phyloP scores from a whole-genome alignment of 2,329 filamentous ascomycete genomes.

The Botrytis aclada region DNA sequence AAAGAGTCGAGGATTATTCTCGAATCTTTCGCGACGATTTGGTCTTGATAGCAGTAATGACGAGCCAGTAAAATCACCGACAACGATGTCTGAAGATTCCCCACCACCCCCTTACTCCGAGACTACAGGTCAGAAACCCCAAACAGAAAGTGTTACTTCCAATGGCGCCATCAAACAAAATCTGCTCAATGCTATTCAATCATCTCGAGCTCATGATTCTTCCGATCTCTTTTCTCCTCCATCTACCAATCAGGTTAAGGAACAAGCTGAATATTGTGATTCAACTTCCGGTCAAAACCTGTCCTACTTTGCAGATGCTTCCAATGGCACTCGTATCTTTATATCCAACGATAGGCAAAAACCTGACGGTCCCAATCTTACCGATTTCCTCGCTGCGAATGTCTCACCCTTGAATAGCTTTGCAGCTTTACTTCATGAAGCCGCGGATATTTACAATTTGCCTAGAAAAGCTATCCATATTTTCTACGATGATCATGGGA shows the following conservation, averaged over 20 bases:
- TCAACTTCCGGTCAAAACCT: slow-evolving; percentile 71
- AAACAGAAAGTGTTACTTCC: slow-evolving; percentile 51
- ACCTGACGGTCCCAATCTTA: slow-evolving; percentile 48
- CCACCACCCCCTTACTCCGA: slow-evolving; percentile 34
- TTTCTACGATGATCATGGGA: slow-evolving; percentile 76
- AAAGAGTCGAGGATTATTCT: slow-evolving; percentile 56
- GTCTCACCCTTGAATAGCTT: slow-evolving; percentile 65
- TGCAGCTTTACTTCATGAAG: slow-evolving; percentile 63
- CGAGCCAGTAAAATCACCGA: slow-evolving; percentile 1
- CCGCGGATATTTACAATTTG: slow-evolving; percentile 71
- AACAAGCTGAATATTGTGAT: slow-evolving; percentile 86
- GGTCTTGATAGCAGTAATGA: slow-evolving; percentile 55
- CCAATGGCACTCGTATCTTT: slow-evolving; percentile 72
- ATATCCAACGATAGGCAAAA: slow-evolving; percentile 50
- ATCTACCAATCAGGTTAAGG: slow-evolving; percentile 68
- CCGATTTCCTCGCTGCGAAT: slow-evolving; percentile 60
- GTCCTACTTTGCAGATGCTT: slow-evolving; percentile 64
- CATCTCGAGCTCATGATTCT: slow-evolving; percentile 74
- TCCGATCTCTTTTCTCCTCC: slow-evolving; percentile 70
- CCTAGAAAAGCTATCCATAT: slow-evolving; percentile 70
- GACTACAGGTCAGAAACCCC: slow-evolving; percentile 23
- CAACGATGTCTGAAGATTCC: slow-evolving; percentile 20
- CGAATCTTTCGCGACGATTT: slow-evolving; percentile 61
- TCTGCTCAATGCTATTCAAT: slow-evolving; percentile 72
- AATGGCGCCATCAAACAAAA: slow-evolving; percentile 64